phyloP scores from a whole-genome alignment of 768 basidiomycete species.

The Hygrophorus pudorinus region DNA sequence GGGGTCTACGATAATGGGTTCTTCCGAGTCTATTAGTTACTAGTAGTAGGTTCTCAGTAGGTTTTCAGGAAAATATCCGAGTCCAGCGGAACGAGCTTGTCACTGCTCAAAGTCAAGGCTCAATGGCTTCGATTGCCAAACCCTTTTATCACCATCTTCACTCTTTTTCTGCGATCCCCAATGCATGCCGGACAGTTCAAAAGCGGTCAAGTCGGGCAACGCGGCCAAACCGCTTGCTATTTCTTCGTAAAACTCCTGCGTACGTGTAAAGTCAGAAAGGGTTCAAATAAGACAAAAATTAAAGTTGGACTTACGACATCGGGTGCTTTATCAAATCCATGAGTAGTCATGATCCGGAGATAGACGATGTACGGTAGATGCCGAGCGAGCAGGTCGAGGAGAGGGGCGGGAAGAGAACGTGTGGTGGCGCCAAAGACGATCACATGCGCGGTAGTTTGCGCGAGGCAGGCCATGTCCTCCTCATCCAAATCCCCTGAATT shows the following conservation, averaged over 20 bases:
- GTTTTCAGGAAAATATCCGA: conserved; percentile 20
- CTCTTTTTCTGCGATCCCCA: conserved; percentile 51
- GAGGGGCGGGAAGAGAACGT: conserved; percentile 42
- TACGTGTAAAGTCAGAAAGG: conserved; percentile 9
- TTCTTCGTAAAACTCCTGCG: conserved; percentile 52
- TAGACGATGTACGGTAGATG: conserved; percentile 53
- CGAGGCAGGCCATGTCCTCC: conserved; percentile 42
- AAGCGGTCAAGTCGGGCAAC: conserved; percentile 51
- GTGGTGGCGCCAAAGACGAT: conserved; percentile 52
- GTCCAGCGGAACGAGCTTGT: conserved; percentile 21
- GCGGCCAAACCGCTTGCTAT: conserved; percentile 47
- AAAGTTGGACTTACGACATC: conserved; percentile 33
- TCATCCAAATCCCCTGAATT: conserved; percentile 50
- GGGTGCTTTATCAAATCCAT: conserved; percentile 38
- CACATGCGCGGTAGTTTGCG: conserved; percentile 39
- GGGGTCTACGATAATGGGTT: no score
- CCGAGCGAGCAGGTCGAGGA: conserved; percentile 48
- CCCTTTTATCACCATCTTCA: conserved; percentile 30
- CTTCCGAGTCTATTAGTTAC: no score
- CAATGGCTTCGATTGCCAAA: conserved; percentile 47
- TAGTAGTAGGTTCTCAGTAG: no score
- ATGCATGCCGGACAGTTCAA: conserved; percentile 69
- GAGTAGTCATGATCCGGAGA: conserved; percentile 56
- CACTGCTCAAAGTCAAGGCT: conserved; percentile 18
- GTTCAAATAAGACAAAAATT: conserved; percentile 11